These are phyloP conservation scores for Pochonia chlamydosporia DNA, from an alignment of 2,329 filamentous ascomycete species.

Conservation along the genomic window DNA sequence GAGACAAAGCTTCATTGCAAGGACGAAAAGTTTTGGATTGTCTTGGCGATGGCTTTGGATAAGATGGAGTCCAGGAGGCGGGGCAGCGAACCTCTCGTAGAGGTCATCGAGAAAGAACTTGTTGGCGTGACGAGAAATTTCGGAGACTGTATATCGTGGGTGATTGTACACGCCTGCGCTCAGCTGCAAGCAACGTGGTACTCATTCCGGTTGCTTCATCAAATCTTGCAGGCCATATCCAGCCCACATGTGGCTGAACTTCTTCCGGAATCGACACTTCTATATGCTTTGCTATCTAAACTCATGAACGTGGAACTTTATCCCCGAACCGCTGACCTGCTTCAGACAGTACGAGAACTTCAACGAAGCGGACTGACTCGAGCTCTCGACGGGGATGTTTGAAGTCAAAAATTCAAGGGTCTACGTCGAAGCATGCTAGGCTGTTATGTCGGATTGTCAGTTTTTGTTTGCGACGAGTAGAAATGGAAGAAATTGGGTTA, in stretches of 20 bases:
- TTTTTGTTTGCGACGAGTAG: no score
- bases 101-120: neutral
- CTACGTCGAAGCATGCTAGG: no score
- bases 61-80: constrained; percentile 21
- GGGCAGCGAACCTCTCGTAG: constrained; percentile 10
- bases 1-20: constrained; percentile 10
- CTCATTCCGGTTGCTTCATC: constrained; percentile 48
- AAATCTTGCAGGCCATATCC: constrained; percentile 17
- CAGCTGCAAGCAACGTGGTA: constrained; percentile 57
- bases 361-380: constrained; percentile 1
- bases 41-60: constrained; percentile 18
- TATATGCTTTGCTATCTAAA: constrained; percentile 15
- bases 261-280: neutral
- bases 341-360: constrained; percentile 10
- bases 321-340: constrained; percentile 12
- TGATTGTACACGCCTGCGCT: constrained; percentile 54
- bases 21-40: constrained; percentile 15
- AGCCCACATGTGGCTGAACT: neutral
- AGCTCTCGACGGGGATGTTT: no score
- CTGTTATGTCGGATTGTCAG: no score
- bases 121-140: neutral
- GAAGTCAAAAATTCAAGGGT: no score
- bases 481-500: no score
- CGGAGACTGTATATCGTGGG: constrained; percentile 38
- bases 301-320: constrained; percentile 18